Evolutionary conservation across 129 eudicot species (phyloP).

Genomic region (Pittosporum tobira): DNA sequence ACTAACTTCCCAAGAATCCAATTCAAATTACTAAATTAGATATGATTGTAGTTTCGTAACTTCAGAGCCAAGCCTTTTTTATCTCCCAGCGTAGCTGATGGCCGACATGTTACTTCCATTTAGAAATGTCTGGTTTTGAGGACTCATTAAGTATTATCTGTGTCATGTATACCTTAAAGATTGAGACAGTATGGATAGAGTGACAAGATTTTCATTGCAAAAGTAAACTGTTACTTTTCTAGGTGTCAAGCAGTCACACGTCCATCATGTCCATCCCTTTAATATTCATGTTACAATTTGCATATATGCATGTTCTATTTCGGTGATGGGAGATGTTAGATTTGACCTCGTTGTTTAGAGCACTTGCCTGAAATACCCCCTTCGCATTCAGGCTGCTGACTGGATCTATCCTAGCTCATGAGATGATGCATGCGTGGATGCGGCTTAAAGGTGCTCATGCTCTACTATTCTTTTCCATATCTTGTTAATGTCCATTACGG

Average conservation of each 20-base stretch:
- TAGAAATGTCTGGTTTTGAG: neutral
- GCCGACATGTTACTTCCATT: neutral
- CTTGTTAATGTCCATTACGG: neutral
- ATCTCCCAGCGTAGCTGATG: neutral
- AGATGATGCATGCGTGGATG: constrained; percentile 95
- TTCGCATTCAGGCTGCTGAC: constrained; percentile 58
- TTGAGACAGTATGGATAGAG: neutral
- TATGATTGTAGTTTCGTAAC: too few relatives aligned
- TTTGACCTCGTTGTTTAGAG: neutral
- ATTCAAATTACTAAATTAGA: too few relatives aligned
- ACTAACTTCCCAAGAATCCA: too few relatives aligned
- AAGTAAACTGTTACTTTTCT: neutral
- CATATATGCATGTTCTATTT: neutral
- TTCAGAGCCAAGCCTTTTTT: too few relatives aligned
- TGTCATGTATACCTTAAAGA: neutral
- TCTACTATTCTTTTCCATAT: constrained; percentile 8
- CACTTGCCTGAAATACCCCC: neutral
- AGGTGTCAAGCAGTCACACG: neutral
- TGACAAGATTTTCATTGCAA: neutral
- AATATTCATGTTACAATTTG: too few relatives aligned
- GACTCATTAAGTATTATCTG: neutral
- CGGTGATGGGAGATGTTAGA: too few relatives aligned
- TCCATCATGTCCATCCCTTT: neutral
- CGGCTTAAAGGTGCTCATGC: constrained; percentile 60
- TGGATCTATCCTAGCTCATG: constrained; percentile 83